Percentiles rank a stretch among this genome's conserved stretches.
Evolutionary conservation across 768 basidiomycete genomes (phyloP).

Genomic region (Hemileccinum rubropunctum): DNA sequence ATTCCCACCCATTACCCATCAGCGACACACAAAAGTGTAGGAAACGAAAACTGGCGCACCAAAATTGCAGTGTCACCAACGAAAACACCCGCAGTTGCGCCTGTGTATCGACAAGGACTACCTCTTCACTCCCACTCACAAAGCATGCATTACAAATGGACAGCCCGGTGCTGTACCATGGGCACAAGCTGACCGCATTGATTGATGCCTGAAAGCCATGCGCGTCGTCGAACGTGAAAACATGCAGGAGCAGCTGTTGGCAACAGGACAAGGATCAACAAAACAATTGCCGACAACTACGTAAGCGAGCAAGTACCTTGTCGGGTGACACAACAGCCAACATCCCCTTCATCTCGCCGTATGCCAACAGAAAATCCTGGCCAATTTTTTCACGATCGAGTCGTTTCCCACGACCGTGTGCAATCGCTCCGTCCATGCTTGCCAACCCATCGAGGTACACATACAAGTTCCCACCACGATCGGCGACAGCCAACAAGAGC

Average conservation of each 20-base stretch:
- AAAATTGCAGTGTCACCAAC: slow-evolving; percentile 25
- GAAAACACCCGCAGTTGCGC: slow-evolving; percentile 51
- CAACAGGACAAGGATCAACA: background rate
- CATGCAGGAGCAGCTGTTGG: slow-evolving; percentile 37
- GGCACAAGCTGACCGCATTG: slow-evolving; percentile 36
- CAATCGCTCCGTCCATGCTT: slow-evolving; percentile 33
- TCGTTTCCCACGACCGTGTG: slow-evolving; percentile 23
- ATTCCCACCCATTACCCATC: too few relatives aligned
- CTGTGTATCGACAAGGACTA: slow-evolving; percentile 46
- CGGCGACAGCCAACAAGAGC: slow-evolving; percentile 41
- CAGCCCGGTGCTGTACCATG: slow-evolving; percentile 39
- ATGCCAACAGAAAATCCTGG: slow-evolving; percentile 42
- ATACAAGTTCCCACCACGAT: slow-evolving; percentile 31
- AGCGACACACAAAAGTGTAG: background rate
- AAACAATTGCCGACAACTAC: background rate
- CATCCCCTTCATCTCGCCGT: slow-evolving; percentile 50
- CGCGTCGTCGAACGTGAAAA: slow-evolving; percentile 47
- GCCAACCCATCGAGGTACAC: slow-evolving; percentile 39
- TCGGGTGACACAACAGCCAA: slow-evolving; percentile 43
- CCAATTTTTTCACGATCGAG: slow-evolving; percentile 49
- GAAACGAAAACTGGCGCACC: background rate
- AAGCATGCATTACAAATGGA: slow-evolving; percentile 41
- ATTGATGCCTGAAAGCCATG: slow-evolving; percentile 43
- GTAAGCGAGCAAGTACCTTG: slow-evolving; percentile 32
- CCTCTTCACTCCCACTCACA: slow-evolving; percentile 49